Evolutionary conservation across 2,329 filamentous ascomycete genomes (phyloP).

Genomic region (Camptophora hylomeconis): DNA sequence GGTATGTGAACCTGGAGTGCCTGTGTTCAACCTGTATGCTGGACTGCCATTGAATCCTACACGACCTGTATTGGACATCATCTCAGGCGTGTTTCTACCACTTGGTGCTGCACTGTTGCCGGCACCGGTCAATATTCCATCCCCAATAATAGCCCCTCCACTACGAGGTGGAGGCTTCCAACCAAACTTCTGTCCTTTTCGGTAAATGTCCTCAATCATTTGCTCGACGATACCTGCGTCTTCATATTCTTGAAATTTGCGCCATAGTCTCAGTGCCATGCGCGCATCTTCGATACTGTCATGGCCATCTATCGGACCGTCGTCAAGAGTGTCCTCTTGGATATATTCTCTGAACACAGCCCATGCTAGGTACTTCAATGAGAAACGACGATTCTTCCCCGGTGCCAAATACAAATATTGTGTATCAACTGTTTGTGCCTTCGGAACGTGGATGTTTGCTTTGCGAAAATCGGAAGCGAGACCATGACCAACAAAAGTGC

Average conservation of each 20-base stretch:
- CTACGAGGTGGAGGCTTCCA: slow-evolving; percentile 41
- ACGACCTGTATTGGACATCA: slow-evolving; percentile 5
- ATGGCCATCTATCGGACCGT: slow-evolving; percentile 40
- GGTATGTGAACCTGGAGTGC: slow-evolving; percentile 10
- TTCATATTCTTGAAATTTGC: slow-evolving; percentile 79
- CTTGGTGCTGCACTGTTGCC: slow-evolving; percentile 13
- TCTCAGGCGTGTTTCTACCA: slow-evolving; percentile 20
- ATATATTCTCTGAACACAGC: slow-evolving; percentile 85
- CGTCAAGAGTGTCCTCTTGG: slow-evolving; percentile 55
- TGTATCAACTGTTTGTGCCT: slow-evolving; percentile 82
- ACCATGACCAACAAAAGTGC: slow-evolving; percentile 85
- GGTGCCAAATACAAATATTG: slow-evolving; percentile 81
- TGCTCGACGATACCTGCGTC: slow-evolving; percentile 72
- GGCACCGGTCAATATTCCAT: slow-evolving; percentile 16
- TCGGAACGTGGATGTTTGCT: slow-evolving; percentile 93
- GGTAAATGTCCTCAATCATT: slow-evolving; percentile 80
- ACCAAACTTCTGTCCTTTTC: slow-evolving; percentile 44
- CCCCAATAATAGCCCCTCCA: slow-evolving; percentile 15
- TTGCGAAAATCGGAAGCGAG: slow-evolving; percentile 93
- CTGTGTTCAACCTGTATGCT: slow-evolving; percentile 10
- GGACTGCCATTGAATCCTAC: slow-evolving; percentile 2
- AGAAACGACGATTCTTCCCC: slow-evolving; percentile 70
- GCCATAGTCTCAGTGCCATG: slow-evolving; percentile 77
- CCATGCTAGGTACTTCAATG: slow-evolving; percentile 83
- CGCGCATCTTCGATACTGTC: slow-evolving; percentile 92